Base-by-base conservation (phyloP, 2,329 filamentous ascomycete species). In the Aspergillus novoparasiticus region DNA sequence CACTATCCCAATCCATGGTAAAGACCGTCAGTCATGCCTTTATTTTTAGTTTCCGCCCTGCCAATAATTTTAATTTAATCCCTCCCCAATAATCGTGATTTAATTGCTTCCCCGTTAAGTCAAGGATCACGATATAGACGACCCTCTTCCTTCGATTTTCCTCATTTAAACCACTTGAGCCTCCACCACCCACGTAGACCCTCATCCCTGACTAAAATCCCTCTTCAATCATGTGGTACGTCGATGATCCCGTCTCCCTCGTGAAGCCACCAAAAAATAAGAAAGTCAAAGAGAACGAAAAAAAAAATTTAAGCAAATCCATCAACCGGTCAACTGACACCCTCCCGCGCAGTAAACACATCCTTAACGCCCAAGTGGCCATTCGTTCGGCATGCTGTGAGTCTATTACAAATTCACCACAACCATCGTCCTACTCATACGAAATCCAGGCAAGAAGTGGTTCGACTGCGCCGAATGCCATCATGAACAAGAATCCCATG, bases 401-500 rank as follows among this genome's bases (percentile, higher is more conserved):
- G 89, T 80, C 43, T 48, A 51, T 55, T 28, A 57, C 51, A 57
- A 16, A 36, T 21, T 34, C 36, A 34, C 53, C 63, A 26, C 39
- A 6, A 21, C 28, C 53, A 23, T 59, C 21, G 11, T 56, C 56
- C 26, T 23, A 45, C 60, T 57, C 39, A 16, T 39, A 45, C 23
- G 12, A 41, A 57, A 36, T 46, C 41, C 72, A 94, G 92, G 92
- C 84, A 87, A 88, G 65, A 97, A 97, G 84, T 99, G 96, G 96
- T 99, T 97, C 82, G 95, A 99, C 83, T 99, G 95, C 81, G 91
- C 92, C 68, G 91, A 97, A 78, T 99, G 95, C 82, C 95, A 99
- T 81, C 82, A 82, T 59, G 95, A 99, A 78, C 84, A 87, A 65
- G 90, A 96, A 79, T 80, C 83, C 65, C 95, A 98, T 78, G 81